A percentile compares a stretch with the other conserved stretches of the same genome.
Conservation (phyloP, 305 asterid species). For the Caryopteris hybrid region DNA sequence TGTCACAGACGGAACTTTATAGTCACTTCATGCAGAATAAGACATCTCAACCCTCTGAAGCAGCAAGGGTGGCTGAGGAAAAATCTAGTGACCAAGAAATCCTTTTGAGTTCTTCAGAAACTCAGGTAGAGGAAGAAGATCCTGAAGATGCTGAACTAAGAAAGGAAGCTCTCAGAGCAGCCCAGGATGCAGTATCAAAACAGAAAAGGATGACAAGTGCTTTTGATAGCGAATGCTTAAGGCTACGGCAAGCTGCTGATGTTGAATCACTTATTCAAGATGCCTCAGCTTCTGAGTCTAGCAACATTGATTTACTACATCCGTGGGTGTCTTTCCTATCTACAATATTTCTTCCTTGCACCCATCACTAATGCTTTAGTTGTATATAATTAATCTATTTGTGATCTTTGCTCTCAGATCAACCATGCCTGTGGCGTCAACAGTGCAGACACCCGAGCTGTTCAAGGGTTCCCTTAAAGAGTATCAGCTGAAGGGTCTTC, state of each 20-base stretch:
- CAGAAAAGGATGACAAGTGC: conserved; percentile 88
- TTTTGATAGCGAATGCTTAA: conserved; percentile 79
- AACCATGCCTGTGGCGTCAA: conserved; percentile 95
- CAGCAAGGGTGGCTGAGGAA: conserved; percentile 45
- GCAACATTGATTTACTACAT: conserved; percentile 84
- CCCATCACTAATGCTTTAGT: background rate
- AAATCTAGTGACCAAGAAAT: conserved; percentile 44
- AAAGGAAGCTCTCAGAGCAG: conserved; percentile 93
- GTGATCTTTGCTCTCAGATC: conserved; percentile 47
- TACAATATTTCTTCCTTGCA: background rate
- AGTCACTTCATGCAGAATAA: conserved; percentile 99
- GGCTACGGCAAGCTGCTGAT: conserved; percentile 65
- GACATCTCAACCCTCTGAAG: conserved; percentile 65
- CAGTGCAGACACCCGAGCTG: conserved; percentile 86
- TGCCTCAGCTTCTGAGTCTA: conserved; percentile 58
- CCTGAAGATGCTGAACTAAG: conserved; percentile 94
- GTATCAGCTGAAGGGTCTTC: conserved; percentile 95
- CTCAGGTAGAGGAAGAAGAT: conserved; percentile 68
- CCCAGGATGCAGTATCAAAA: conserved; percentile 98
- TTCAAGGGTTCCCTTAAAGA: conserved; percentile 94
- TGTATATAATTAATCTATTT: background rate
- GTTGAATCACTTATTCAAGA: conserved; percentile 63
- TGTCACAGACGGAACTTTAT: conserved; percentile 97
- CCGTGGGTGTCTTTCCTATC: conserved; percentile 62
- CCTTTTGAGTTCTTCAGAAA: conserved; percentile 51